Evolutionary conservation across 176 grass and related monocot species (phyloP).

Genomic region (Carex parvula): DNA sequence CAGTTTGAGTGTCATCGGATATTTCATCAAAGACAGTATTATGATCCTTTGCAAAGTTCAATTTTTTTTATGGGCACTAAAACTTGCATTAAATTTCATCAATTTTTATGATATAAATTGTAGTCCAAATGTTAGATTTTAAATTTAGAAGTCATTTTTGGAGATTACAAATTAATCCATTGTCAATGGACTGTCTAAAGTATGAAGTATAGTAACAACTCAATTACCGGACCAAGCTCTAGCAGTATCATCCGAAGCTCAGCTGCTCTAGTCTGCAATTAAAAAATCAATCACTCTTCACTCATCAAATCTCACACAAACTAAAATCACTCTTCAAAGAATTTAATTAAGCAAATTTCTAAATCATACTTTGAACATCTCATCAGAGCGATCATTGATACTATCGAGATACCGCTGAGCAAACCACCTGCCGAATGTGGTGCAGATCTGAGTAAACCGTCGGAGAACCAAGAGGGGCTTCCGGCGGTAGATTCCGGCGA

Average conservation of each 20-base stretch:
- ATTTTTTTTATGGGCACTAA: not conserved
- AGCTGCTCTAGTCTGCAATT: constrained; percentile 63
- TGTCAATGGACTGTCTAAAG: not conserved
- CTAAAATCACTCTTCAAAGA: not conserved
- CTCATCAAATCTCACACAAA: constrained; percentile 17
- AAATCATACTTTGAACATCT: constrained; percentile 64
- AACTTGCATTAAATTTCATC: not conserved
- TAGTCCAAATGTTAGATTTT: not conserved
- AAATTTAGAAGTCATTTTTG: not conserved
- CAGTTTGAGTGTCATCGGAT: not conserved
- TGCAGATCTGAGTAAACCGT: constrained; percentile 58
- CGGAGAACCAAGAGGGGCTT: constrained; percentile 83
- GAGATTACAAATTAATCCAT: not conserved
- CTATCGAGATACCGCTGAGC: constrained; percentile 58
- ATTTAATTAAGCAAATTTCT: not conserved
- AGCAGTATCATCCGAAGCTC: constrained; percentile 75
- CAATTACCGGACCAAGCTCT: constrained; percentile 77
- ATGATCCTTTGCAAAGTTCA: not conserved
- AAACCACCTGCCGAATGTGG: constrained; percentile 87
- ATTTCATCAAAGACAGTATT: not conserved
- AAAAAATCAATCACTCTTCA: constrained; percentile 20
- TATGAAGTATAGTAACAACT: not conserved
- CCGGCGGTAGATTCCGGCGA: constrained; percentile 64
- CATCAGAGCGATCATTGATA: constrained; percentile 55
- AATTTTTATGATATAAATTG: not conserved